Conservation (phyloP, 352 stramenopile genomes). For the Thraustochytrium sp. region DNA sequence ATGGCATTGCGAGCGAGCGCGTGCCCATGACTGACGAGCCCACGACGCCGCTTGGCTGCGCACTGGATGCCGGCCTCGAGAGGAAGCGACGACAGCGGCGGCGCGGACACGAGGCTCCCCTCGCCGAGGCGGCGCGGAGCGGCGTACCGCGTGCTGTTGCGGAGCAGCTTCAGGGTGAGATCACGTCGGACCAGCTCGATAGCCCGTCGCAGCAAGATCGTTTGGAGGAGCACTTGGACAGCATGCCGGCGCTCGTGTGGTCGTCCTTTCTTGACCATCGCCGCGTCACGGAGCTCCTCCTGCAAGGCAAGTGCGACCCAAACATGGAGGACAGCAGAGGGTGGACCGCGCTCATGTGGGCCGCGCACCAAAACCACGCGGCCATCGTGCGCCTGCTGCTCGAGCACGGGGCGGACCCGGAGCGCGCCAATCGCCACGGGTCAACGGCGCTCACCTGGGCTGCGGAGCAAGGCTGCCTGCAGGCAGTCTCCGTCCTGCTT, state of each 20-base stretch:
- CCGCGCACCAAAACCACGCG: constrained; percentile 15
- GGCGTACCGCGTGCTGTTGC: neutral
- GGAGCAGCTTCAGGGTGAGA: neutral
- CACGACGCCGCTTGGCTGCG: constrained; percentile 3
- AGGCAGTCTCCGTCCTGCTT: neutral
- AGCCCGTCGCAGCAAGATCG: too few species aligned
- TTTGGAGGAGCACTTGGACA: neutral
- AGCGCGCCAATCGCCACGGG: constrained; percentile 2
- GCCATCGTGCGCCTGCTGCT: neutral
- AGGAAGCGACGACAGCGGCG: neutral
- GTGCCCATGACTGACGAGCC: neutral
- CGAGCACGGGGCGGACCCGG: neutral
- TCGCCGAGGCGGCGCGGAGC: neutral
- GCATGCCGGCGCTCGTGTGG: neutral
- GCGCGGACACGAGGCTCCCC: neutral
- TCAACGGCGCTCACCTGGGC: constrained; percentile 8
- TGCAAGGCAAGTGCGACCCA: neutral
- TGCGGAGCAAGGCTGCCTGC: constrained; percentile 2
- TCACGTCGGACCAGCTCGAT: too few species aligned
- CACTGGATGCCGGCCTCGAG: constrained; percentile 1
- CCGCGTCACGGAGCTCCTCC: neutral
- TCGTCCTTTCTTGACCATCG: neutral
- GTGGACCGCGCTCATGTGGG: constrained; percentile 34
- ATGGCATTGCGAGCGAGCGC: constrained; percentile 20
- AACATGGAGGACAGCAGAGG: neutral